Evolutionary conservation across 331 rosid genomes (phyloP).

Genomic region (Rosa hybrid): DNA sequence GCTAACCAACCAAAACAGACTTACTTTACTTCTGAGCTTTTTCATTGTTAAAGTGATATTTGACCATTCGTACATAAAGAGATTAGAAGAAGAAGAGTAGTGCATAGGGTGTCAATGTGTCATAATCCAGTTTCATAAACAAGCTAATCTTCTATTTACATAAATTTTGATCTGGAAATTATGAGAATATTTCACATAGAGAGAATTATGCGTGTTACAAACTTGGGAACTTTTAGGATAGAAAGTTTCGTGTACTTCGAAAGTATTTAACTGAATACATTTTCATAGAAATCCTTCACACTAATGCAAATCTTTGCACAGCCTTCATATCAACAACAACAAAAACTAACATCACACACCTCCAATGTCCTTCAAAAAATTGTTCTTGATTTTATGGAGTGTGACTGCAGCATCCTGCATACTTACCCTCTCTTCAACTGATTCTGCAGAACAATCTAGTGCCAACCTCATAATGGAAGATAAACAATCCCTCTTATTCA

Average conservation of each 20-base stretch:
- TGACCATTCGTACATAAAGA: not conserved
- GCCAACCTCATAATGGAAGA: conserved; percentile 28
- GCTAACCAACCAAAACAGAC: not conserved
- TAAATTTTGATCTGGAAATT: not conserved
- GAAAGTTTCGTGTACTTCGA: not conserved
- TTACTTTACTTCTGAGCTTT: not conserved
- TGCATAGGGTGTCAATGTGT: too few relatives aligned
- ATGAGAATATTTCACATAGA: not conserved
- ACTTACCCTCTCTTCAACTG: not conserved
- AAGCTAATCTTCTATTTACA: not conserved
- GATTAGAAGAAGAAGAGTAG: not conserved
- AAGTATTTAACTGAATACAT: not conserved
- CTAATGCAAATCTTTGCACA: not conserved
- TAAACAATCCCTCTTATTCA: not conserved
- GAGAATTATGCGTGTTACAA: not conserved
- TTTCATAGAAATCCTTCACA: not conserved
- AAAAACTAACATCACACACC: not conserved
- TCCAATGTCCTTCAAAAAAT: not conserved
- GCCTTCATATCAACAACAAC: not conserved
- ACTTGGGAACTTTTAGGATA: not conserved
- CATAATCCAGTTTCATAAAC: not conserved
- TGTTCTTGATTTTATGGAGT: conserved; percentile 5
- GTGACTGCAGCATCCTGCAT: not conserved
- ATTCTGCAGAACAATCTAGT: conserved; percentile 26
- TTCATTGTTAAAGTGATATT: not conserved